Base-by-base conservation (phyloP, 202 grass and related monocot genomes). In the Zizania palustris region DNA sequence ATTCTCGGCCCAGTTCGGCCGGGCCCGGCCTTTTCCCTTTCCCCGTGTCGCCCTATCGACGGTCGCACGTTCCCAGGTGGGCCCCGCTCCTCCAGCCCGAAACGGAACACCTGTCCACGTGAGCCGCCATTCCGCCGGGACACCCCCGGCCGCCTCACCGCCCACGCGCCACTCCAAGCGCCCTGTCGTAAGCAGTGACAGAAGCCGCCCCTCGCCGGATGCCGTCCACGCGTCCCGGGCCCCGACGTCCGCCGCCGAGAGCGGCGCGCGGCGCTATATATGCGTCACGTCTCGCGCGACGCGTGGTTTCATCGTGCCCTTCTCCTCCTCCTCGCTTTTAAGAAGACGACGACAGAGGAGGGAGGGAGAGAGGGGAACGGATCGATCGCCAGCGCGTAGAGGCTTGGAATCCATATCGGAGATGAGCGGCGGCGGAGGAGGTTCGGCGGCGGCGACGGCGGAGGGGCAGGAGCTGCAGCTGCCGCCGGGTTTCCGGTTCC, bases 401-500 rank as follows among this genome's bases (percentile, higher is more conserved):
- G n/a, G 43, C 41, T 12, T 11, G 39, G 37, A 19, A 45, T 9
- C 45, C n/a, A 6, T 3, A 6, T 3, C 15, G 13, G 66, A 81
- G 74, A 85, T 73, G 84, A 94, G 73, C 67, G 64, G 14, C 65
- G 76, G 49, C 7, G 33, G 41, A 1, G 19, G 33, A 16, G 75
- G 83, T 86, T 71, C 44, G 58, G 4, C 64, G 71, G 37, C 22
- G 10, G 63, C 38, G 48, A 39, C 36, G 56, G 37, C 4, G 36
- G 67, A 34, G 16, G 77, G 77, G 49, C 58, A 46, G 68, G 81
- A 75, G n/a, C 78, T 96, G 89, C 89, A 90, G 84, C 83, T 96
- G 63, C 93, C 93, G 12, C 93, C 93, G 10, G 93, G 93, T 34
- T 96, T 96, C 82, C 64, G 93, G 14, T 96, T 96, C 85, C 93